phyloP scores from a whole-genome alignment of 2,329 filamentous ascomycete species.

The Elsinoe fawcettii region DNA sequence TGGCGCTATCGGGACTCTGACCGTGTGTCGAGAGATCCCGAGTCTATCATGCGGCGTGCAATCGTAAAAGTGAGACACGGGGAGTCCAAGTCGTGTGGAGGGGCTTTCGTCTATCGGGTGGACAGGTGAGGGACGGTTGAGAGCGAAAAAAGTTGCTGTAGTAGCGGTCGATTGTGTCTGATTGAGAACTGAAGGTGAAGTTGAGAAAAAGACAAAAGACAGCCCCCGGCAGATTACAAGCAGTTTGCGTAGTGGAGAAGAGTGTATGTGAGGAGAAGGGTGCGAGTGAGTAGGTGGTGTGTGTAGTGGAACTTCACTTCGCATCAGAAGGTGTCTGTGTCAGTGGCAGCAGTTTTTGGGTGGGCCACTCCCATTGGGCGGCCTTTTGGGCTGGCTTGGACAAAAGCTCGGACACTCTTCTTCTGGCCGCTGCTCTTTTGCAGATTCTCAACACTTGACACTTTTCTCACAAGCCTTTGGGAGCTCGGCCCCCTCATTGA shows the following conservation, averaged over 20 bases:
- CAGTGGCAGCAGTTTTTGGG: conserved; percentile 13
- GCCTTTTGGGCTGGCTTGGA: background rate
- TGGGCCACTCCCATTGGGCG: conserved; percentile 1
- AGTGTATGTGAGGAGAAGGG: background rate
- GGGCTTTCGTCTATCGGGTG: background rate
- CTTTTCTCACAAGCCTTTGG: too few relatives aligned
- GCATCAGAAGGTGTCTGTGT: background rate
- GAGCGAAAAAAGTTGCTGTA: conserved; percentile 3
- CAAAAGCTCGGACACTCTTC: conserved; percentile 4
- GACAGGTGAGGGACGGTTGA: conserved; percentile 8
- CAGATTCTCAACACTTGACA: background rate
- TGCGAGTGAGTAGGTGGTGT: background rate
- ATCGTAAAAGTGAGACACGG: conserved; percentile 15
- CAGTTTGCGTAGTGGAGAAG: background rate
- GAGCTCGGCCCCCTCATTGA: conserved; percentile 8
- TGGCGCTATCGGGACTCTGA: conserved; percentile 7
- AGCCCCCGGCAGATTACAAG: conserved; percentile 1
- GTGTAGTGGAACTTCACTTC: background rate
- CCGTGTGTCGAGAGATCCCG: conserved; percentile 13
- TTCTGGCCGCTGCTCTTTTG: background rate
- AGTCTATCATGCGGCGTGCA: conserved; percentile 7
- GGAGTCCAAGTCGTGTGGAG: conserved; percentile 2
- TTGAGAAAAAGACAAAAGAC: background rate
- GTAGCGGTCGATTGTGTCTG: background rate
- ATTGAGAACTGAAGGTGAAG: background rate